Conservation (phyloP, 1,139 yeast species). For the Scheffersomyces illinoinensis region DNA sequence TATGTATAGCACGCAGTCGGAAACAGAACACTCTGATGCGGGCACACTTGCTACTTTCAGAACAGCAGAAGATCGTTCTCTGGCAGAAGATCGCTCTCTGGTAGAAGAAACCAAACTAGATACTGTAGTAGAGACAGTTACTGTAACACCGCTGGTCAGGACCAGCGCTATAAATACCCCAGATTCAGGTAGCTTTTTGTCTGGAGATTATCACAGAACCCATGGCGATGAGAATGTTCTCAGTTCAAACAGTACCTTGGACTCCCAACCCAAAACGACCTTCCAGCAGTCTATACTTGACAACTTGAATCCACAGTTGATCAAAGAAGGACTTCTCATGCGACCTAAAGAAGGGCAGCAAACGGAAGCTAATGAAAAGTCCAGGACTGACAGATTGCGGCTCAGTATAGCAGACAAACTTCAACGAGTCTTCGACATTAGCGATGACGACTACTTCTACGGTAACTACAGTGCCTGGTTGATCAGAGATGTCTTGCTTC, state of each 20-base stretch:
- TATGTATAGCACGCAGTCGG: not conserved
- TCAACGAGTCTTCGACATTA: conserved; percentile 38
- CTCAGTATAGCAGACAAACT: conserved; percentile 38
- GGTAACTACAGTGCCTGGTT: conserved; percentile 77
- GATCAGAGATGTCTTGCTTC: conserved; percentile 75
- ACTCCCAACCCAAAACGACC: conserved; percentile 14
- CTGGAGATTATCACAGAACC: not conserved
- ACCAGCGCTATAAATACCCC: not conserved
- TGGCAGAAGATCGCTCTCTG: not conserved
- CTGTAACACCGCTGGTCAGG: not conserved
- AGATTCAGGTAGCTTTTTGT: not conserved
- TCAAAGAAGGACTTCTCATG: conserved; percentile 22
- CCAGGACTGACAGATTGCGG: conserved; percentile 18
- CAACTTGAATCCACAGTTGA: conserved; percentile 29
- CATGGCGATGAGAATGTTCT: not conserved
- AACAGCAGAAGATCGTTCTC: not conserved
- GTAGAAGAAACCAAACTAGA: not conserved
- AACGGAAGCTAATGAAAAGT: conserved; percentile 8
- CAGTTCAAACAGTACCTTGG: not conserved
- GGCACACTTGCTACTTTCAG: not conserved
- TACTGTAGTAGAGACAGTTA: not conserved
- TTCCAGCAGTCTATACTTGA: conserved; percentile 39
- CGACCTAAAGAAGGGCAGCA: conserved; percentile 13
- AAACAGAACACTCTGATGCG: not conserved
- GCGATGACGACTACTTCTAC: conserved; percentile 51